Evolutionary conservation across 139 green algal genomes (phyloP).

Genomic region (Coccomyxa sp.): DNA sequence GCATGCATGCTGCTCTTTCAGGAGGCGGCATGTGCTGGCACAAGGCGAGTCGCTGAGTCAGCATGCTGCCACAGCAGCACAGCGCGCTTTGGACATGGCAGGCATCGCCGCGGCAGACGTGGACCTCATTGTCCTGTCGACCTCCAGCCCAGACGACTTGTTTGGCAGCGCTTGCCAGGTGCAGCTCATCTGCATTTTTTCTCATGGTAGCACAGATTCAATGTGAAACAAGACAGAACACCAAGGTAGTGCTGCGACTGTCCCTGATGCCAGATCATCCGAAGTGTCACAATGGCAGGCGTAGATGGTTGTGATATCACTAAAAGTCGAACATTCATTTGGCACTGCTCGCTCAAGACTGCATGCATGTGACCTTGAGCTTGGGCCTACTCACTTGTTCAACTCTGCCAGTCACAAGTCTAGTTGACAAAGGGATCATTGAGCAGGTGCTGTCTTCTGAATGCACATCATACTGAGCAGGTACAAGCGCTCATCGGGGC

Average conservation of each 20-base stretch:
- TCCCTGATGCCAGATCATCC: background rate
- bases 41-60: constrained; percentile 62
- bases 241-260: background rate
- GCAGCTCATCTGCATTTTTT: background rate
- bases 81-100: constrained; percentile 83
- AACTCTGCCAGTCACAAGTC: too few relatives aligned
- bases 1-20: background rate
- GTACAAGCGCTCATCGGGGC: constrained; percentile 67
- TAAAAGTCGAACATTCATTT: background rate
- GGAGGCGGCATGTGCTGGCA: constrained; percentile 48
- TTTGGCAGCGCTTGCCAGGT: constrained; percentile 89
- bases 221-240: background rate
- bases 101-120: constrained; percentile 74
- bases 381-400: too few relatives aligned
- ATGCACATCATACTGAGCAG: constrained; percentile 3
- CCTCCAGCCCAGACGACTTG: constrained; percentile 88
- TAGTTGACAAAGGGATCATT: too few relatives aligned
- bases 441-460: too few relatives aligned
- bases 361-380: too few relatives aligned
- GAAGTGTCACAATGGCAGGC: background rate
- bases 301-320: background rate
- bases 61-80: constrained; percentile 63
- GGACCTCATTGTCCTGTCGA: constrained; percentile 92
- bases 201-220: background rate
- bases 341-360: background rate